These are phyloP conservation scores for Cucurbita pepo DNA, from an alignment of 306 rosid species.

Conservation along the genomic window DNA sequence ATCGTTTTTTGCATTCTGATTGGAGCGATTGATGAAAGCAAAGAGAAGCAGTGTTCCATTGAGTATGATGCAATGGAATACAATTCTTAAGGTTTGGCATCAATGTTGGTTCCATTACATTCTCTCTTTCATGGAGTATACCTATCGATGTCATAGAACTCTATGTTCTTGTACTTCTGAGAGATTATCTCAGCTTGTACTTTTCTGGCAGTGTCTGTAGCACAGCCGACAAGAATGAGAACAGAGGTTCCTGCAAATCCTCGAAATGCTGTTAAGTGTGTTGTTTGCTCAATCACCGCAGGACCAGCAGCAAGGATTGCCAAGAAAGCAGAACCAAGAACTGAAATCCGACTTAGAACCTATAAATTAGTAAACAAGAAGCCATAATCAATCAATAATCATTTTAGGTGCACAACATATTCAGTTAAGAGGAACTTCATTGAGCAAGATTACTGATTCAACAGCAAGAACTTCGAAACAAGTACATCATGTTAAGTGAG, in stretches of 20 bases:
- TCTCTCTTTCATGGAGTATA: conserved; percentile 17
- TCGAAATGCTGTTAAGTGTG: conserved; percentile 84
- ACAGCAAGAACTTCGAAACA: background rate
- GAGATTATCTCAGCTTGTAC: conserved; percentile 91
- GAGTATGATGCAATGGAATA: background rate
- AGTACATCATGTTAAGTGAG: background rate
- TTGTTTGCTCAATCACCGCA: conserved; percentile 63
- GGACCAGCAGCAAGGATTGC: conserved; percentile 93
- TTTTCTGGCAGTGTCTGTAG: conserved; percentile 90
- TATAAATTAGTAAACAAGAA: conserved; percentile 14
- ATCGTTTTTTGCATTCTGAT: background rate
- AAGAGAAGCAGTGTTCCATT: background rate
- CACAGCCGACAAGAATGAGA: conserved; percentile 95
- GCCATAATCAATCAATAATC: background rate
- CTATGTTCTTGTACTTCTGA: conserved; percentile 86
- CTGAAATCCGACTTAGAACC: conserved; percentile 93
- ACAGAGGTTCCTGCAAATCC: conserved; percentile 96
- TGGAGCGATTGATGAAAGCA: background rate
- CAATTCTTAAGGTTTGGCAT: background rate
- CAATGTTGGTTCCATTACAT: background rate
- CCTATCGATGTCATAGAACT: conserved; percentile 69
- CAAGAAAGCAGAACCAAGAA: conserved; percentile 80
- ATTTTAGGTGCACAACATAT: background rate
- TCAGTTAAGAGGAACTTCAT: background rate
- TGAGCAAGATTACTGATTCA: background rate